Conservation (phyloP, 164 flowering plant species). For the Liquidambar formosana region DNA sequence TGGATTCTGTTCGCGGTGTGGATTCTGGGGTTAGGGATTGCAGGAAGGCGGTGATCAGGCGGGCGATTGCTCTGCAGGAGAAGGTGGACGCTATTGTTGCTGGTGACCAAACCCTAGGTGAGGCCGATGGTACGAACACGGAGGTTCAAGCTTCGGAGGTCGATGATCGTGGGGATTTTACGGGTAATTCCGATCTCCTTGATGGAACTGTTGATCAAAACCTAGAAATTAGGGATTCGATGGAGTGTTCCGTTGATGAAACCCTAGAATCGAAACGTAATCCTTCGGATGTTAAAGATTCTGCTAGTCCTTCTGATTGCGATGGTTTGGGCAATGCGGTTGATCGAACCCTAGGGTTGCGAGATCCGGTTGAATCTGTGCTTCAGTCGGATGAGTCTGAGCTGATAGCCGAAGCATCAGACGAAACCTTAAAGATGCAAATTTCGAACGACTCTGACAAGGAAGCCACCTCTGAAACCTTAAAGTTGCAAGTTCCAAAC, state of each 20-base stretch:
- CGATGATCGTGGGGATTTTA: neutral
- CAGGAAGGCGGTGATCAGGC: slow-evolving; percentile 59
- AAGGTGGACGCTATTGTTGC: slow-evolving; percentile 36
- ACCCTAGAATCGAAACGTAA: too few relatives aligned
- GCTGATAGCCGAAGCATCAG: neutral
- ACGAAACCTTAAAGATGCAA: too few relatives aligned
- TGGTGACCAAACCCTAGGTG: slow-evolving; percentile 6
- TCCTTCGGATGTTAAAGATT: too few relatives aligned
- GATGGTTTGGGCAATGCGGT: neutral
- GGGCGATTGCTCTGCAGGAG: slow-evolving; percentile 69
- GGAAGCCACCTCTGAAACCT: too few relatives aligned
- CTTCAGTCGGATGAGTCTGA: neutral
- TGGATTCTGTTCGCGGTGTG: slow-evolving; percentile 64
- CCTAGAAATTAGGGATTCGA: neutral
- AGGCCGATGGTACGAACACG: neutral
- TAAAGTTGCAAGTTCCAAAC: neutral
- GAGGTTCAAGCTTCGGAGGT: neutral
- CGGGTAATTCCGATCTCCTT: neutral
- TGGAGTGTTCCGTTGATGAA: neutral
- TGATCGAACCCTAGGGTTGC: slow-evolving; percentile 1
- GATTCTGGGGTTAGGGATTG: slow-evolving; percentile 58
- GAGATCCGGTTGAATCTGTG: neutral
- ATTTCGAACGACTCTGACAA: too few relatives aligned
- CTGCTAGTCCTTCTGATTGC: too few relatives aligned
- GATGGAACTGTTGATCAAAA: neutral